phyloP scores from a whole-genome alignment of 495 filamentous ascomycete species.

The Tuber aestivum region DNA sequence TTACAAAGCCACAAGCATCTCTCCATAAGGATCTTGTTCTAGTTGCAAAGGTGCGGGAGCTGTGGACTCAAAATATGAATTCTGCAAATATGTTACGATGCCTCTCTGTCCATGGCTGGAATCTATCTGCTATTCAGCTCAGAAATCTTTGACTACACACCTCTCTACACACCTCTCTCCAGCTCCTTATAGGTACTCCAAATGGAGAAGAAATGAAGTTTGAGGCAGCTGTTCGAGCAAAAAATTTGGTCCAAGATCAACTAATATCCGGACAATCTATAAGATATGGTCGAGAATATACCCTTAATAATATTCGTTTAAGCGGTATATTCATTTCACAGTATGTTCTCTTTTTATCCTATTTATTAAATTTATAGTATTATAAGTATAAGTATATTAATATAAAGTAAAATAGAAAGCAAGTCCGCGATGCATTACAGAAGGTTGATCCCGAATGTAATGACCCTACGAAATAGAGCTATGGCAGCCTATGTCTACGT shows the following conservation, averaged over 20 bases:
- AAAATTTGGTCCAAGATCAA: neutral
- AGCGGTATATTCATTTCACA: neutral
- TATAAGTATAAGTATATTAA: too few species aligned
- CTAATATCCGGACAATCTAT: neutral
- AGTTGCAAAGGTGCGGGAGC: neutral
- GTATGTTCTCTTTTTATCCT: neutral
- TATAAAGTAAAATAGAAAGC: neutral
- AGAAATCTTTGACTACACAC: neutral
- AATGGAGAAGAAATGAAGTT: too few species aligned
- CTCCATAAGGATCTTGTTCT: neutral
- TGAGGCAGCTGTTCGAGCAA: neutral
- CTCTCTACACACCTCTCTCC: neutral
- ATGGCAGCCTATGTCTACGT: too few species aligned
- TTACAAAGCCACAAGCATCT: neutral
- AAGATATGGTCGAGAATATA: neutral
- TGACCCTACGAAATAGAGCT: too few species aligned
- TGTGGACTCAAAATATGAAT: slow-evolving; percentile 4
- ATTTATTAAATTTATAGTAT: too few species aligned
- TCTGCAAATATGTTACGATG: neutral
- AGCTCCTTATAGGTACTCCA: too few species aligned
- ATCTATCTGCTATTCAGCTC: neutral
- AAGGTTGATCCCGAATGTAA: neutral
- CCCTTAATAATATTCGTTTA: slow-evolving; percentile 5
- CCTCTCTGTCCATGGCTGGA: neutral
- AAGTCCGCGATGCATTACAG: neutral